Evolutionary conservation across 805 yeast genomes (phyloP), one percentile per base, ranked within the genome.

Genomic region (Candida nanaspora): DNA sequence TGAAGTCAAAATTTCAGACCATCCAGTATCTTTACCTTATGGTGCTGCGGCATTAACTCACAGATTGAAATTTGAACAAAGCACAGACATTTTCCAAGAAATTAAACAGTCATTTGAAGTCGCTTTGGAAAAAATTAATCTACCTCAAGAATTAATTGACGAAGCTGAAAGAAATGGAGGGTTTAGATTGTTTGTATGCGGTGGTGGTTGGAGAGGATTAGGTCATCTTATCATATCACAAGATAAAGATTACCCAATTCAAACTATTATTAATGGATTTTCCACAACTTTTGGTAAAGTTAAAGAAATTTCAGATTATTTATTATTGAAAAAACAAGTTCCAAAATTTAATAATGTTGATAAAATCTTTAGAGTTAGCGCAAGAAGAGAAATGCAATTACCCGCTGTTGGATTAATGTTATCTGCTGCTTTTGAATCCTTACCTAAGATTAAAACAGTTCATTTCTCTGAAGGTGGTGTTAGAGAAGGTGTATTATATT

Each of bases 391-490:
- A 30, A 62, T 66, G 36, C 89, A 82, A 56, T 60, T 82, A 23
- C 88, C 89, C 6, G 83, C 86, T 1, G 82, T 81, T 31, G 81
- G 84, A 1, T 52, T 81, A 15, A 56, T 82, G 14, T 64, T 80
- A 45, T 69, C 78, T 27, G 85, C 84, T 0, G 78, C 82, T 0
- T 70, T 78, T 50, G 79, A 76, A 44, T 70, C 79, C 0, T 58
- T 81, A 28, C 86, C 87, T 15, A 65, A 63, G 28, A 67, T 82
- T 33, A 75, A 75, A 48, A 72, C 38, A 20, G 33, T 83, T 22
- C 77, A 80, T 49, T 83, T 83, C 56, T 72, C 80, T 42, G 87
- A 82, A 56, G 88, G 87, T 47, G 88, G 88, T 43, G 81, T 82
- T 19, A 68, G 91, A 49, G 91, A 83, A 61, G 91, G 91, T 45